Evolutionary conservation across 2,329 filamentous ascomycete species (phyloP).

Genomic region (Gliomastix tumulicola): DNA sequence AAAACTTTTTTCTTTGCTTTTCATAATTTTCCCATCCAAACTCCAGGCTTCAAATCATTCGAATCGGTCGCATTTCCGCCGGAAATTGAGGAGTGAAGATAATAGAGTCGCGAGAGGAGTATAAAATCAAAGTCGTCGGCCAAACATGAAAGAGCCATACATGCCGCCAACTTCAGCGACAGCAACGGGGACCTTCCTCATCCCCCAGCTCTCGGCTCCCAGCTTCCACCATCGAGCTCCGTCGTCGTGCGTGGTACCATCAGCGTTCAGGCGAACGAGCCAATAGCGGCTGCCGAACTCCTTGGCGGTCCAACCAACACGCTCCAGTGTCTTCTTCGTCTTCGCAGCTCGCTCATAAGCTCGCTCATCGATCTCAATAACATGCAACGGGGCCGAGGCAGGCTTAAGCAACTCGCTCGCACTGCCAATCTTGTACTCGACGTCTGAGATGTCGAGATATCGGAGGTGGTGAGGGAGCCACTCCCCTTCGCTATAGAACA

Average conservation of each 20-base stretch:
- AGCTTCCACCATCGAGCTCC: constrained; percentile 70
- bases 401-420: constrained; percentile 52
- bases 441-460: constrained; percentile 71
- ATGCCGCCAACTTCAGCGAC: constrained; percentile 89
- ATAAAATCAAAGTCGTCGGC: constrained; percentile 43
- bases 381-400: constrained; percentile 62
- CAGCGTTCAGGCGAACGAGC: constrained; percentile 52
- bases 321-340: constrained; percentile 50
- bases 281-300: constrained; percentile 61
- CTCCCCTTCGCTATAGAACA: constrained; percentile 48
- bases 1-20: background rate
- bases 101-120: no score
- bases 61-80: no score
- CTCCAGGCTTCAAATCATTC: constrained; percentile 3
- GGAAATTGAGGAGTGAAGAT: no score
- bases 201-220: constrained; percentile 79
- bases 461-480: constrained; percentile 52
- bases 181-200: constrained; percentile 87
- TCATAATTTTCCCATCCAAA: constrained; percentile 4
- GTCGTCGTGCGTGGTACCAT: constrained; percentile 24
- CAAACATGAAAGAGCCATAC: constrained; percentile 70
- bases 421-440: constrained; percentile 47
- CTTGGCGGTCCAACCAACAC: constrained; percentile 62
- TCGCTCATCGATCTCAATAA: constrained; percentile 68
- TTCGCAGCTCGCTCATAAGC: constrained; percentile 59